Percentiles rank a stretch among this genome's conserved stretches.
These are phyloP conservation scores for Dittrichia graveolens DNA, from an alignment of 129 eudicot genomes.

Conservation along the genomic window DNA sequence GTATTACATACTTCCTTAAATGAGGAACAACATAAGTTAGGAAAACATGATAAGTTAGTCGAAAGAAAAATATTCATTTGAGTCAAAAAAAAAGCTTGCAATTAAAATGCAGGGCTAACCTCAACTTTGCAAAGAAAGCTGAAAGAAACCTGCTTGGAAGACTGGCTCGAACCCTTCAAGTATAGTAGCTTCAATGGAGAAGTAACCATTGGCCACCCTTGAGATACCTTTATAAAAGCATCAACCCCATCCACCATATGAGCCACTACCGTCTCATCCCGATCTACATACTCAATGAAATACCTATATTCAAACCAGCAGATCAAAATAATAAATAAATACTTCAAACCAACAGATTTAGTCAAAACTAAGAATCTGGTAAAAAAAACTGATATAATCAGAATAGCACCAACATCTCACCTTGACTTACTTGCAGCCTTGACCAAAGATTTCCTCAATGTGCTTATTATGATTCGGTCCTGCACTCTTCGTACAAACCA, in stretches of 20 bases:
- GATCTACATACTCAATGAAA: constrained; percentile 76
- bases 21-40: background rate
- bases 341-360: too few species aligned
- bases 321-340: background rate
- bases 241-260: constrained; percentile 83
- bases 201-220: constrained; percentile 76
- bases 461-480: constrained; percentile 63
- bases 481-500: constrained; percentile 79
- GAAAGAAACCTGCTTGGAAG: constrained; percentile 65
- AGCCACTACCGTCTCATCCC: constrained; percentile 75
- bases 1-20: background rate
- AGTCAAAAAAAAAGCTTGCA: background rate
- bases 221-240: constrained; percentile 76
- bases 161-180: constrained; percentile 64
- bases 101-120: constrained; percentile 47
- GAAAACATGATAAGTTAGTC: background rate
- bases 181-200: constrained; percentile 57
- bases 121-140: constrained; percentile 84
- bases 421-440: constrained; percentile 77
- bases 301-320: constrained; percentile 49
- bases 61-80: background rate
- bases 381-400: constrained; percentile 1
- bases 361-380: background rate
- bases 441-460: constrained; percentile 61
- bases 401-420: constrained; percentile 38